Conservation (phyloP, 1,284 basidiomycete genomes). For the Microbotryum lychnidis-dioicae region DNA sequence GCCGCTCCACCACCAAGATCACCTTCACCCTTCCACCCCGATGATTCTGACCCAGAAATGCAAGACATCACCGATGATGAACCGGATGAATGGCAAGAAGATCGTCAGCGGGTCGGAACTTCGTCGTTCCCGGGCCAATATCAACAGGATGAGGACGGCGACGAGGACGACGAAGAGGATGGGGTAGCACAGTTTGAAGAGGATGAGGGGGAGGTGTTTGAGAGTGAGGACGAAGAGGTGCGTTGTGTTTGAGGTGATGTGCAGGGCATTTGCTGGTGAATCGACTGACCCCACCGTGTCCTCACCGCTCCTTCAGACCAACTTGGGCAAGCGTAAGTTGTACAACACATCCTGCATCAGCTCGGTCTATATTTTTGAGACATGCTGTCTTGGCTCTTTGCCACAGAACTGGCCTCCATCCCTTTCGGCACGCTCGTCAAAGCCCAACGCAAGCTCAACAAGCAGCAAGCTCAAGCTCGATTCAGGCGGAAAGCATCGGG, state of each 20-base stretch:
- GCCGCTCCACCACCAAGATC: too few species aligned
- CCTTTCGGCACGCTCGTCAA: slow-evolving; percentile 28
- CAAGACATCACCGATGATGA: too few species aligned
- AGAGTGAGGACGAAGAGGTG: slow-evolving; percentile 23
- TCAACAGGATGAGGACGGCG: slow-evolving; percentile 4
- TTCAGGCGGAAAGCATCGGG: slow-evolving; percentile 10
- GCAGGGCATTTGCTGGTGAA: too few species aligned
- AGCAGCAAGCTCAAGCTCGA: slow-evolving; percentile 6
- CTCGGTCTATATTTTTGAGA: background rate
- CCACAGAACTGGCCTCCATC: slow-evolving; percentile 22
- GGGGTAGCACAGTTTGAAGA: slow-evolving; percentile 19
- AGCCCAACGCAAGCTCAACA: slow-evolving; percentile 26
- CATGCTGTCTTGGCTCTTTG: too few species aligned
- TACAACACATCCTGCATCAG: background rate
- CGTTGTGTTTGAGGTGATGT: background rate
- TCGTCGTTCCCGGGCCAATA: background rate
- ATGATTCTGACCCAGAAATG: too few species aligned
- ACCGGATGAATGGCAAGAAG: slow-evolving; percentile 24
- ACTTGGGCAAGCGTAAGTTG: slow-evolving; percentile 9
- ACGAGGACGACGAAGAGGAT: slow-evolving; percentile 20
- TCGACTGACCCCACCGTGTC: background rate
- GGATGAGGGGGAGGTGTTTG: slow-evolving; percentile 25
- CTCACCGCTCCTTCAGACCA: background rate
- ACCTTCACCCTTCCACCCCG: too few species aligned
- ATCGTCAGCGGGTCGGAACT: slow-evolving; percentile 1